Base-by-base conservation (phyloP, 371 early-diverging fungal species). In the Parasitella parasitica region DNA sequence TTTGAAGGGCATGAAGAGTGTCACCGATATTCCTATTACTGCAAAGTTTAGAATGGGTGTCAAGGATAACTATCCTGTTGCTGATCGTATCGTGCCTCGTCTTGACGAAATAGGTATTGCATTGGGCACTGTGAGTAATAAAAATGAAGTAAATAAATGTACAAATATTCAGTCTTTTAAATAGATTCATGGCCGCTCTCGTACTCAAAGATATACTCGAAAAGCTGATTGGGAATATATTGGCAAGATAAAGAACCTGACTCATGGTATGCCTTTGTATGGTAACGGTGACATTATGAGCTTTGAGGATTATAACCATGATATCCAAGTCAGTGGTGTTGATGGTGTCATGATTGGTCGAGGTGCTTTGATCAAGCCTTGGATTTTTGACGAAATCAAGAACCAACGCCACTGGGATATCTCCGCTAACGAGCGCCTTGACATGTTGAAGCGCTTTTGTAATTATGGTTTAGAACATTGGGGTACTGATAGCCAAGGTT, bases 351-450 rank as follows among this genome's bases (percentile, higher is more conserved):
- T 98, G 97, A 89, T 98, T 57, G 97, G 93, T 28, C 63, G 78
- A 54, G 82, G 93, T 16, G 94, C 94, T 3, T 76, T 95, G 61
- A 93, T 97, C 71, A 98, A 98, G 83, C 99, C 99, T 7, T 98
- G 99, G 99, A 76, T 98, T 4, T 95, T 95, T 75, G 84, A 88
- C n/a, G 98, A 98, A 73, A 96, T 98, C 68, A 89, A 92, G 63
- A 86, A 89, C 22, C 86, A 90, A 54, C 79, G 88, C 18, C 86
- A 93, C 52, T 94, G 90, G 89, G 99, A 98, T 71, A 97, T 97
- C 53, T 91, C 93, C 22, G 84, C 95, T 0, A 67, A 79, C 4
- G 97, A 98, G 78, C 89, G 99, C 26, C 81, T 98, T 54, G 97
- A 95, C 37, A 91, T 98, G 62, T 70, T 97, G 64, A 85, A 87